Evolutionary conservation across 2,329 filamentous ascomycete genomes (phyloP).

Genomic region (Diaporthe vaccinii): DNA sequence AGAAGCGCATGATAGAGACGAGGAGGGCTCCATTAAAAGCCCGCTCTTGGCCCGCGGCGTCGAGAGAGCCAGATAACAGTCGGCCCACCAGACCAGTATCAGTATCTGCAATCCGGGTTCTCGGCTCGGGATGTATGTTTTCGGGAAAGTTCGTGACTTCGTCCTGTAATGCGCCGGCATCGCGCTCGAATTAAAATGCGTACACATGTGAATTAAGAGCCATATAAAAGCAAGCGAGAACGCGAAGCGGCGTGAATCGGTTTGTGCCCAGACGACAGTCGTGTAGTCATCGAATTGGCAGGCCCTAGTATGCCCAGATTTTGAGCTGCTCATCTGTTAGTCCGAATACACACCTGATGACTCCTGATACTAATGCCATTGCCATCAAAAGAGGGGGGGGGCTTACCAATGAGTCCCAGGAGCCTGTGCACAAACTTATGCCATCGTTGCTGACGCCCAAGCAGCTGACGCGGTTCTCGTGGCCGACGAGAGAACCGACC

Average conservation of each 20-base stretch:
- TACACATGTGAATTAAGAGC: slow-evolving; percentile 56
- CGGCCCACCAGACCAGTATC: slow-evolving; percentile 44
- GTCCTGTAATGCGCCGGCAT: slow-evolving; percentile 59
- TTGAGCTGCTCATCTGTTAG: slow-evolving; percentile 74
- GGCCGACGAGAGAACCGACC: slow-evolving; percentile 94
- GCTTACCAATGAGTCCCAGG: slow-evolving; percentile 98
- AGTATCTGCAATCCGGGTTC: slow-evolving; percentile 45
- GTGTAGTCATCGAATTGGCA: slow-evolving; percentile 44
- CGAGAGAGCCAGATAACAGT: slow-evolving; percentile 42
- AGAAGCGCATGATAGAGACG: slow-evolving; percentile 28
- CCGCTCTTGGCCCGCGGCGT: slow-evolving; percentile 27
- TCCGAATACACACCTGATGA: slow-evolving; percentile 6
- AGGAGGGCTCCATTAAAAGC: slow-evolving; percentile 33
- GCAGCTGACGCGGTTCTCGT: slow-evolving; percentile 99
- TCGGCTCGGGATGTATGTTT: slow-evolving; percentile 50
- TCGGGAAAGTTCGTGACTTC: slow-evolving; percentile 60
- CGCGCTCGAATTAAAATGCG: slow-evolving; percentile 56
- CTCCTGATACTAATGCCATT: slow-evolving; percentile 45
- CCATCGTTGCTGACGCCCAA: slow-evolving; percentile 98
- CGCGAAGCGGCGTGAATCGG: slow-evolving; percentile 44
- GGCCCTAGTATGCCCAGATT: slow-evolving; percentile 83
- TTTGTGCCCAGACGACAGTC: slow-evolving; percentile 48
- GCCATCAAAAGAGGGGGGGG: background rate
- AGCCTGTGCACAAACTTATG: slow-evolving; percentile 98
- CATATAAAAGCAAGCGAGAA: slow-evolving; percentile 49